phyloP scores from a whole-genome alignment of 192 early-diverging fungal genomes.

The Coemansia sp. region DNA sequence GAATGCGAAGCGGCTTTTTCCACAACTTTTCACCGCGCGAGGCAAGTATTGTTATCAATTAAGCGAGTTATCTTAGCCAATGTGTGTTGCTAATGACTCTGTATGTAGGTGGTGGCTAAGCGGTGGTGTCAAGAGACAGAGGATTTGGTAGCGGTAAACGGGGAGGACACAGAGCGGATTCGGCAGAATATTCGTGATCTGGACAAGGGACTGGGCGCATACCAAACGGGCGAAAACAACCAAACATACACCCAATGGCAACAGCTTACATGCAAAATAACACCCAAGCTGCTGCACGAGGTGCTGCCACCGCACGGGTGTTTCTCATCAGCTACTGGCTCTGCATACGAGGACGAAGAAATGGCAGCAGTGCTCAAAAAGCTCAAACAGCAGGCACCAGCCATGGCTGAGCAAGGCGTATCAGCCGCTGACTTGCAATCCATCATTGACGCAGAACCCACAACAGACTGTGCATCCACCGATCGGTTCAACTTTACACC shows the following conservation, averaged over 20 bases:
- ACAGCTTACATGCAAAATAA: constrained; percentile 71
- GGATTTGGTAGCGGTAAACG: constrained; percentile 58
- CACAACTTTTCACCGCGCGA: constrained; percentile 65
- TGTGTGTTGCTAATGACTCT: background rate
- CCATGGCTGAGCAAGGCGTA: background rate
- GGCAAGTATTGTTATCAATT: constrained; percentile 9
- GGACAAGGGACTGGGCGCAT: constrained; percentile 79
- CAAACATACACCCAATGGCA: constrained; percentile 73
- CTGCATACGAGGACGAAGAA: constrained; percentile 65
- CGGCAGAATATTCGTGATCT: constrained; percentile 72
- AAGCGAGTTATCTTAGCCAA: background rate
- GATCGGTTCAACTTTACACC: constrained; percentile 61
- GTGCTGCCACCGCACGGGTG: constrained; percentile 55
- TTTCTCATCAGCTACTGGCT: constrained; percentile 50
- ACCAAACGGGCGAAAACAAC: constrained; percentile 58
- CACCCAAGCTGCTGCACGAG: constrained; percentile 32
- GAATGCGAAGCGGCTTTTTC: constrained; percentile 76
- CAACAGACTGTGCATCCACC: background rate
- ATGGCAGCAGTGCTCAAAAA: constrained; percentile 24
- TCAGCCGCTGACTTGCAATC: background rate
- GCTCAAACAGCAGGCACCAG: constrained; percentile 9
- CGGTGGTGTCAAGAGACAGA: constrained; percentile 79
- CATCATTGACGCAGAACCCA: constrained; percentile 1
- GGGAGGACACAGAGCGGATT: constrained; percentile 64
- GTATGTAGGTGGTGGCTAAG: constrained; percentile 68